Evolutionary conservation across 306 rosid species (phyloP).

Genomic region (Trifolium pratense): DNA sequence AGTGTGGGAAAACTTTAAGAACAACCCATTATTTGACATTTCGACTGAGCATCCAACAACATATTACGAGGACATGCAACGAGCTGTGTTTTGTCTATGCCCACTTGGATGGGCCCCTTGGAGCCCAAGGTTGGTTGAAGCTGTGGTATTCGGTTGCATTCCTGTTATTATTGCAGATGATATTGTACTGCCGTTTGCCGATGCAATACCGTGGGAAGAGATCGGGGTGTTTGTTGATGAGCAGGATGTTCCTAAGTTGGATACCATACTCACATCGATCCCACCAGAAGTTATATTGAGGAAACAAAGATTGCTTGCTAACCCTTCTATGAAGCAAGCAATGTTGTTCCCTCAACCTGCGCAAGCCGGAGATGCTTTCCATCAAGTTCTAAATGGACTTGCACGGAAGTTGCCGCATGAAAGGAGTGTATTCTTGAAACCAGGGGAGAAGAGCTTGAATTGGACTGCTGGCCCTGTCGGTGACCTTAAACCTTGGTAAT

Average conservation of each 20-base stretch:
- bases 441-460: slow-evolving; percentile 73
- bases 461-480: slow-evolving; percentile 97
- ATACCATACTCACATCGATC: slow-evolving; percentile 84
- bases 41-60: slow-evolving; percentile 95
- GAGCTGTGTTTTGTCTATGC: slow-evolving; percentile 92
- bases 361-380: slow-evolving; percentile 90
- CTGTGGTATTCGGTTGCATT: slow-evolving; percentile 96
- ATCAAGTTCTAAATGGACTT: slow-evolving; percentile 93
- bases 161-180: slow-evolving; percentile 97
- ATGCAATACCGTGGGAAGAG: slow-evolving; percentile 99
- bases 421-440: slow-evolving; percentile 61
- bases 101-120: slow-evolving; percentile 99
- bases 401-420: slow-evolving; percentile 89
- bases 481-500: slow-evolving; percentile 88
- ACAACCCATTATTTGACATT: slow-evolving; percentile 95
- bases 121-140: slow-evolving; percentile 98
- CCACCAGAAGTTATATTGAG: slow-evolving; percentile 84
- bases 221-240: slow-evolving; percentile 89
- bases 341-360: slow-evolving; percentile 98
- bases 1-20: slow-evolving; percentile 98
- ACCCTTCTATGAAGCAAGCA: slow-evolving; percentile 98
- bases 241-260: slow-evolving; percentile 85
- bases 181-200: slow-evolving; percentile 95
- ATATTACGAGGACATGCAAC: slow-evolving; percentile 97
- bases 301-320: slow-evolving; percentile 93